Percentiles rank a stretch among this genome's conserved stretches.
Conservation (phyloP, 2,329 filamentous ascomycete species). For the Nemania sp. region DNA sequence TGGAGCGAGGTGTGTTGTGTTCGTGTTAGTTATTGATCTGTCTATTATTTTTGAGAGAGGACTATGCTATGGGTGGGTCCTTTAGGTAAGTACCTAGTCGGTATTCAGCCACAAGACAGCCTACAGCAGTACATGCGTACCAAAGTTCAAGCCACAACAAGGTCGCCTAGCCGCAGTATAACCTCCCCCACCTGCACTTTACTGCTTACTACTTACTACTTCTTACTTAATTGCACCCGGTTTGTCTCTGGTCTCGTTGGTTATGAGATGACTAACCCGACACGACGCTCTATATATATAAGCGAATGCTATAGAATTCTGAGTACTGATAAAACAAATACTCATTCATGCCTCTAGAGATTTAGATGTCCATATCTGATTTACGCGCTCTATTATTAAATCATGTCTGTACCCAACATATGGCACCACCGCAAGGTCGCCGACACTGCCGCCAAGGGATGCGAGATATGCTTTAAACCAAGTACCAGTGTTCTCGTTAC, state of each 20-base stretch:
- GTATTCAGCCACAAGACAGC: not conserved
- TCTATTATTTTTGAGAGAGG: no score
- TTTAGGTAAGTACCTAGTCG: not conserved
- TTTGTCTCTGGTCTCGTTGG: no score
- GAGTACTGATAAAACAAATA: not conserved
- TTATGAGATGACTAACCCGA: not conserved
- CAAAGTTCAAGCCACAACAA: slow-evolving; percentile 3
- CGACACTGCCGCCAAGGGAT: slow-evolving; percentile 83
- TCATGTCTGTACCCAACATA: slow-evolving; percentile 76
- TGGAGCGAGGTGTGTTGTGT: slow-evolving; percentile 1
- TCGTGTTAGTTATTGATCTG: no score
- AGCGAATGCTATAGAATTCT: not conserved
- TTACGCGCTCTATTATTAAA: not conserved
- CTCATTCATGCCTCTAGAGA: not conserved
- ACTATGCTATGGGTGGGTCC: no score
- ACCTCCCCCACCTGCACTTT: not conserved
- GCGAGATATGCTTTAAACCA: slow-evolving; percentile 92
- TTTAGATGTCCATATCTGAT: not conserved
- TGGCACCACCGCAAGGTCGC: slow-evolving; percentile 90
- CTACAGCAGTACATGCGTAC: no score
- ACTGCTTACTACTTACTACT: not conserved
- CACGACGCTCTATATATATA: not conserved
- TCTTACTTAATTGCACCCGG: no score
- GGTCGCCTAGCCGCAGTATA: not conserved
- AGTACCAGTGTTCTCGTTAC: slow-evolving; percentile 89